phyloP scores from a whole-genome alignment of 768 basidiomycete genomes.

The Pulveroboletus ravenelii region DNA sequence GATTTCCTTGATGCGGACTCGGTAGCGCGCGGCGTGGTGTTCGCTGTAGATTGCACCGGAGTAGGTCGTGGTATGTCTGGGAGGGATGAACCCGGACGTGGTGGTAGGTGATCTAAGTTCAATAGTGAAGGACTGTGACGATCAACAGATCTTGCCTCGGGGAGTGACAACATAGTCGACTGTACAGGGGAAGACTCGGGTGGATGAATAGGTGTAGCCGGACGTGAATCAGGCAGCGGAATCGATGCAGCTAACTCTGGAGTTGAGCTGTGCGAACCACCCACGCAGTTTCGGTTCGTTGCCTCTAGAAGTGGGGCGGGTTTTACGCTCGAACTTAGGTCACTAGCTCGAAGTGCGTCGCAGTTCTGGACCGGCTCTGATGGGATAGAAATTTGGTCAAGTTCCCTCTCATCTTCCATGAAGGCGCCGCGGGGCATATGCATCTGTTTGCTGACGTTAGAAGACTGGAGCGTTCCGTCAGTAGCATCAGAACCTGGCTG shows the following conservation, averaged over 20 bases:
- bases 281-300: neutral
- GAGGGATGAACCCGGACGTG: constrained; percentile 6
- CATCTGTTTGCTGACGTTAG: neutral
- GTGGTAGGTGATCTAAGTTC: neutral
- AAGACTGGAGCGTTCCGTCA: neutral
- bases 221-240: constrained; percentile 19
- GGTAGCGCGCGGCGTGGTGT: constrained; percentile 1
- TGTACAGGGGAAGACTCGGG: neutral
- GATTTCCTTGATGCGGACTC: constrained; percentile 5
- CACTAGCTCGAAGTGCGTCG: neutral
- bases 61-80: neutral
- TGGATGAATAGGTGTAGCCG: constrained; percentile 8
- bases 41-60: neutral
- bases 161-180: neutral
- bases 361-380: neutral
- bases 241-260: constrained; percentile 15
- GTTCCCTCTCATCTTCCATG: neutral
- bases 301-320: neutral
- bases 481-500: neutral
- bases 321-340: neutral
- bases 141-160: neutral
- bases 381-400: neutral
- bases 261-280: neutral
- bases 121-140: neutral
- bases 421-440: neutral